phyloP scores from a whole-genome alignment of 768 basidiomycete species.

The Lentinula sp. region DNA sequence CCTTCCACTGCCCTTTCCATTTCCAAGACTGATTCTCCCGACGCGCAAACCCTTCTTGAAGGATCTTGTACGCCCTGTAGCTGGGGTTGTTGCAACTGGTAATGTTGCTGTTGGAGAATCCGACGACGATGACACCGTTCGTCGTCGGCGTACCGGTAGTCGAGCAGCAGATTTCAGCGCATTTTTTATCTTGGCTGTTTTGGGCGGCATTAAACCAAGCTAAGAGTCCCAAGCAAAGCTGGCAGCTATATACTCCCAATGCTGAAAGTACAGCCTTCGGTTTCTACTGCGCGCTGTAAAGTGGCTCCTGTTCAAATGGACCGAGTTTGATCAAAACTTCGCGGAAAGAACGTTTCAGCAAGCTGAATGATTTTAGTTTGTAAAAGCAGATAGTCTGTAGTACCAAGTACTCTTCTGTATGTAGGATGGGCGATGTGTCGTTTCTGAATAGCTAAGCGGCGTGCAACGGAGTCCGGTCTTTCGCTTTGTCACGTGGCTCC shows the following conservation, averaged over 20 bases:
- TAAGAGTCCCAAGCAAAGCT: background rate
- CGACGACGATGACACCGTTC: background rate
- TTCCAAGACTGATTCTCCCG: background rate
- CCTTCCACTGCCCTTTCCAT: slow-evolving; percentile 3
- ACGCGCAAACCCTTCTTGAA: background rate
- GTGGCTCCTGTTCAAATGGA: background rate
- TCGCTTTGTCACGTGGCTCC: too few relatives aligned
- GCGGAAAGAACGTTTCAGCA: too few relatives aligned
- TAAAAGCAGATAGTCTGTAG: too few relatives aligned
- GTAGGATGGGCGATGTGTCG: too few relatives aligned
- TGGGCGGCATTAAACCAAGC: background rate
- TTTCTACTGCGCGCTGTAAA: background rate
- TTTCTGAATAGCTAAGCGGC: too few relatives aligned
- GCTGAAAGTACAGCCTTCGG: background rate
- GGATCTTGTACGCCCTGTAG: background rate
- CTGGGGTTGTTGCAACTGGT: background rate
- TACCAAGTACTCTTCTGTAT: too few relatives aligned
- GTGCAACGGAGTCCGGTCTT: too few relatives aligned
- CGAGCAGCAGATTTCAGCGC: slow-evolving; percentile 1
- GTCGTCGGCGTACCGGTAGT: background rate
- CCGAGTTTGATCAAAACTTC: background rate
- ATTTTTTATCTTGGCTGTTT: slow-evolving; percentile 3
- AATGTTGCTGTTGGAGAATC: background rate
- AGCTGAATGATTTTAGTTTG: too few relatives aligned
- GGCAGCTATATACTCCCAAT: background rate